Base-by-base conservation (phyloP, 2,329 filamentous ascomycete species). In the Phaeomoniella chlamydospora region DNA sequence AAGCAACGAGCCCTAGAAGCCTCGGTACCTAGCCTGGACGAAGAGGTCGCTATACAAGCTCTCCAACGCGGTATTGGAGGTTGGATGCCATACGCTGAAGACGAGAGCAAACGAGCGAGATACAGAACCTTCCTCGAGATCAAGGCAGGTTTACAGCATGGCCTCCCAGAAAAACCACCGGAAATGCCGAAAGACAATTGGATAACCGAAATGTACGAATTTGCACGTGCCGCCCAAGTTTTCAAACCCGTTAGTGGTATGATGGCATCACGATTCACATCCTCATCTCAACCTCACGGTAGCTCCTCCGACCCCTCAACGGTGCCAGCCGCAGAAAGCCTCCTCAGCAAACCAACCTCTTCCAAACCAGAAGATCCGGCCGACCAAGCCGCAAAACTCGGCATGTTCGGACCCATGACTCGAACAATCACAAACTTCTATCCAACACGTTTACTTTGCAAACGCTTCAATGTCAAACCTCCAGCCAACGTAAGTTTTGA, bases 191-290 rank as follows among this genome's bases (percentile, higher is more conserved):
- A 70, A 15, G 76, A 85, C 29, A 83, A 90, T 35, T 94, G 83
- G 76, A 56, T 77, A 19, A 75, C 75, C 38, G 90, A 98, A 55
- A 64, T 94, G 37, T 64, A 68, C 32, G 76, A 98, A 49, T 94
- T 94, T 49, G 65, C 72, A 10, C 72, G 77, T 37, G 78, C 77
- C 4, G 79, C 79, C 0, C 64, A 75, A 45, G 77, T 96, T 14
- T 98, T 96, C 64, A 88, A 83, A 53, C 90, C 90, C 1, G 83
- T 93, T 61, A 84, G 82, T 2, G 86, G 86, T 0, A 68, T 84
- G 43, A 96, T 98, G 85, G 90, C 88, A 12, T 85, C 82, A 14
- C 77, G 88, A 0, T 98, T 98, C 54, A 94, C 86, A 0, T 79
- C 81, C 2, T 72, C 76, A 1, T 72, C 73, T 5, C 64, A 70